Evolutionary conservation across 2,329 filamentous ascomycete genomes (phyloP), one percentile per base, ranked within the genome.

Genomic region (Acephala macrosclerotiorum): DNA sequence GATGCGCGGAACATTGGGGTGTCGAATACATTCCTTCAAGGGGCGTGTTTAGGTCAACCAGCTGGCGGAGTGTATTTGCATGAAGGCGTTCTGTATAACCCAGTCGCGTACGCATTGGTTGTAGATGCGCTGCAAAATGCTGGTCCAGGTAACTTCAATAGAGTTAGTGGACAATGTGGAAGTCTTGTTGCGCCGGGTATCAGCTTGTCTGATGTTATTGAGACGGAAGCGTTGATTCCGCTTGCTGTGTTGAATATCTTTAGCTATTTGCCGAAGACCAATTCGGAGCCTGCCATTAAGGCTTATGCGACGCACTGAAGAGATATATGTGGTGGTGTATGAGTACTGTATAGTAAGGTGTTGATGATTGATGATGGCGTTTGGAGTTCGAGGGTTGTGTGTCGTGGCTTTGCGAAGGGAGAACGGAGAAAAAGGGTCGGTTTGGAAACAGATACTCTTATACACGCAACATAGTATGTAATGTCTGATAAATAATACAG

Each of bases 21-120:
- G 1, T 80, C 81, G 0, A 86, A 86, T 71, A 81, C 79, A 51
- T 80, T 85, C 61, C 74, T 85, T 0, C 83, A 87, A 64, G 67
- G 55, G 6, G 71, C 80, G 1, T 86, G 83, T 70, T 67, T 74
- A 0, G 75, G 73, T 0, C 74, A 76, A 26, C 76, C 77, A 0
- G 83, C 80, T 0, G 83, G 82, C 2, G 72, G 74, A 0, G 75
- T 85, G 56, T 85, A 84, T 71, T 81, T 79, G 0, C 84, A 87
- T 66, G 83, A 85, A 65, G 80, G 80, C 2, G 76, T 83, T 38
- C 75, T 87, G 49, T 84, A 81, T 68, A 83, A 85, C 66, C 79
- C 82, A 0, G 74, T 86, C 26, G 77, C 78, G 0, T 81, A 78
- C 64, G 75, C 74, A 1, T 71, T 87, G 51, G 75, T 80, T 1